Base-by-base conservation (phyloP, 768 basidiomycete species). In the Lentinula sp. region DNA sequence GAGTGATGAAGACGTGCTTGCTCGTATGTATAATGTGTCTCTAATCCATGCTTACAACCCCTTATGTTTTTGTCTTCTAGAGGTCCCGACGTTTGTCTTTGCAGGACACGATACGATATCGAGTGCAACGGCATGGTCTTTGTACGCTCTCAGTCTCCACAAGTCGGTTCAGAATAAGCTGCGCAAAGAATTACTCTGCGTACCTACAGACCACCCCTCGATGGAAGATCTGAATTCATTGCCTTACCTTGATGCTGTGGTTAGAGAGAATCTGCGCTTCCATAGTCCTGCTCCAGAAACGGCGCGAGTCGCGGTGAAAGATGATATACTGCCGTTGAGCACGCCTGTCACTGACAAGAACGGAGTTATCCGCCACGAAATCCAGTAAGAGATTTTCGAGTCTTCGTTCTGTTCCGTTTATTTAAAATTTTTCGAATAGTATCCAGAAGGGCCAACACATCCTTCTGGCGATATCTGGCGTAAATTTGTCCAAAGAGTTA, bases 191-290 rank as follows among this genome's bases (percentile, higher is more conserved):
- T 73, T 87, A 1, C 70, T 81, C 7, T 66, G 71, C 0, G 72
- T 86, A 10, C 66, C 75, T 0, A 84, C 82, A 0, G 83, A 87
- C 9, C 81, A 72, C 0, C 88, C 88, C 2, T 77, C 79, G 3
- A 88, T 90, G 84, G 89, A 91, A 35, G 79, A 85, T 35, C 78
- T 92, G 1, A 80, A 82, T 60, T 74, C 79, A 3, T 75, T 93
- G 3, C 80, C 86, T 0, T 90, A 88, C 65, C 82, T 92, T n/a
- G 90, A 90, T 63, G 75, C 75, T 18, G 79, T 88, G 9, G 76
- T 87, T 2, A 78, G 81, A 7, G 88, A 89, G 70, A 81, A 79
- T 0, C 69, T 89, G 60, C 80, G 87, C 0, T 50, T 85, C 0
- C 76, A 88, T 62, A 57, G 84, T 0, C 84, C 85, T 0, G 78